Base-by-base conservation (phyloP, 2,329 filamentous ascomycete species). In the Talaromyces islandicus region DNA sequence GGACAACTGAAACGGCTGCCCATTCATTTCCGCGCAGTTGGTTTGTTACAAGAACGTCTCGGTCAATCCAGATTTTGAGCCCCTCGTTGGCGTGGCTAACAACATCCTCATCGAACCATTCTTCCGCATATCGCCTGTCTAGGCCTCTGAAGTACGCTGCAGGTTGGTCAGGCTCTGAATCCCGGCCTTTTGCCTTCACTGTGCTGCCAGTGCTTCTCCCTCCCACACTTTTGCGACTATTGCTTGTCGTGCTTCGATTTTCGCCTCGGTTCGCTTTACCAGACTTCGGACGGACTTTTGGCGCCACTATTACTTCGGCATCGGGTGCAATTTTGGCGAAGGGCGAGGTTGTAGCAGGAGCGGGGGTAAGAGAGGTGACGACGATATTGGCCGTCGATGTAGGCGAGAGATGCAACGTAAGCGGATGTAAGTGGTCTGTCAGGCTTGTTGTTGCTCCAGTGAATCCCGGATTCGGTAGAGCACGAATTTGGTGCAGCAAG, bases 261-360 rank as follows among this genome's bases (percentile, higher is more conserved):
- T 95, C 91, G 70, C 92, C 97, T 60, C 88, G 83, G 69, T 84
- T 91, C 66, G 95, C 91, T 59, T 87, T 84, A 3, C 85, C 80
- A 35, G 82, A 78, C 72, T 90, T 92, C 48, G 89, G 82, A 59
- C 93, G 85, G 27, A 88, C 89, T 77, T 99, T 99, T 0, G 94
- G 94, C 3, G 94, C 94, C 62, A 99, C 94, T 65, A 97, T 96
- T 55, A 99, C 92, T 75, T 99, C 94, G 24, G 93, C 93, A 71
- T 97, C 92, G 0, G 92, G 90, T 0, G 91, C 89, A 56, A 99
- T 90, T 75, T 97, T 97, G 27, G 90, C 91, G 71, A 99, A 99
- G 0, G 90, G 83, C 1, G 85, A 83, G 54, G 87, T 84, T 2
- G 85, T 79, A 1, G 89, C 75, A 4, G 87, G 86, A 0, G 86